Percentiles rank a stretch among this genome's conserved stretches.
These are phyloP conservation scores for Eucalyptus camaldulensis DNA, from an alignment of 345 rosid species.

Conservation along the genomic window DNA sequence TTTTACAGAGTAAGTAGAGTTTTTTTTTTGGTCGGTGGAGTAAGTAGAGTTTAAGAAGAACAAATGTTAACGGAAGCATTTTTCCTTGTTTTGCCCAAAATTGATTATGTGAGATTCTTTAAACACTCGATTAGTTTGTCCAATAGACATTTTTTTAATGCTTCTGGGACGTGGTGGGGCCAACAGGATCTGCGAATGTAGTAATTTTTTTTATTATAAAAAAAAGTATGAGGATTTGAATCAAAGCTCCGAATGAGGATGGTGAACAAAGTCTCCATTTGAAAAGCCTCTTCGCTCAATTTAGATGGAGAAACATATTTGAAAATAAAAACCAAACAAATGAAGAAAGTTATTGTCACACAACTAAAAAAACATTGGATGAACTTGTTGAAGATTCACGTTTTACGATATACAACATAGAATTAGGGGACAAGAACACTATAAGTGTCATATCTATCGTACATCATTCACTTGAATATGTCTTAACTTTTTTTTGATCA, in stretches of 20 bases:
- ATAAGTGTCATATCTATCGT: neutral
- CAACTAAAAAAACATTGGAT: neutral
- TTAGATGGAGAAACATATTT: neutral
- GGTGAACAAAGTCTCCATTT: too few species aligned
- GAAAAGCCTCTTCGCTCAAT: too few species aligned
- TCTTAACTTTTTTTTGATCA: too few species aligned
- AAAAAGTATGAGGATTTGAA: neutral
- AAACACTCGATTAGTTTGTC: neutral
- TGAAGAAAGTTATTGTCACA: neutral
- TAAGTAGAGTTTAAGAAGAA: neutral
- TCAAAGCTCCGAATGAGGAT: too few species aligned
- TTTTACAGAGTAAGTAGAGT: neutral
- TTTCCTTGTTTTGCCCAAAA: neutral
- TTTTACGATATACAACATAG: neutral
- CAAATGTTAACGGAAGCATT: neutral
- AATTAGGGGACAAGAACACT: neutral
- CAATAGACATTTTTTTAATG: neutral
- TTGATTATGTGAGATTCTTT: too few species aligned
- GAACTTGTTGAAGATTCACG: neutral
- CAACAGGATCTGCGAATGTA: neutral
- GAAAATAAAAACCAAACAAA: neutral
- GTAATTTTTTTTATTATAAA: neutral
- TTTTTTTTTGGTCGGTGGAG: neutral
- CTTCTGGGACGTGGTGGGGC: neutral
- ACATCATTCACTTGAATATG: fast-evolving